A percentile compares a stretch with the other conserved stretches of the same genome.
Conservation (phyloP, 768 basidiomycete species). For the Gyrodon lividus region DNA sequence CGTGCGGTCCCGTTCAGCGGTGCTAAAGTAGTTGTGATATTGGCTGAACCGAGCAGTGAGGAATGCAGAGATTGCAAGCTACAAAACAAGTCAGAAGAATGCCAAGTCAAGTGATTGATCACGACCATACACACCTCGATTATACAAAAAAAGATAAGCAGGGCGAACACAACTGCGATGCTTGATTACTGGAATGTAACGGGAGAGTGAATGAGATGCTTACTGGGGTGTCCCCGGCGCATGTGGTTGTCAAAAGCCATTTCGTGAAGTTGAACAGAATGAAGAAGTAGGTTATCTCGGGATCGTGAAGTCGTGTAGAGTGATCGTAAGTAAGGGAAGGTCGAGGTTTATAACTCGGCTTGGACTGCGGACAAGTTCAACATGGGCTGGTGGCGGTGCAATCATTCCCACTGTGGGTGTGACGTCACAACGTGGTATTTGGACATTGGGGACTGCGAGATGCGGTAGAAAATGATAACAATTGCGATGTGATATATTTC, state of each 20-base stretch:
- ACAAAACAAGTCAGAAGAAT: not conserved
- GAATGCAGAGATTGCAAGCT: slow-evolving; percentile 76
- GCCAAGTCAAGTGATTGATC: not conserved
- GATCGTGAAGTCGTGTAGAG: slow-evolving; percentile 30
- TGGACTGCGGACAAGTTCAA: slow-evolving; percentile 21
- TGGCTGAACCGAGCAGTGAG: slow-evolving; percentile 60
- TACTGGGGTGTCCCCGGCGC: slow-evolving; percentile 57
- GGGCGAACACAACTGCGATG: slow-evolving; percentile 53
- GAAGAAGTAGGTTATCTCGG: slow-evolving; percentile 13
- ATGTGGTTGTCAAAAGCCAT: slow-evolving; percentile 43
- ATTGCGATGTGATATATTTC: not conserved
- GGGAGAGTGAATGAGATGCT: slow-evolving; percentile 15
- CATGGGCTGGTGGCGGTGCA: slow-evolving; percentile 23
- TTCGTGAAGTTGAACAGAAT: slow-evolving; percentile 10
- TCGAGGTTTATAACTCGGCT: slow-evolving; percentile 1
- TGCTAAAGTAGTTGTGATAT: slow-evolving; percentile 49
- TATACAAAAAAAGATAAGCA: slow-evolving; percentile 53
- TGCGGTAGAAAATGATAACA: not conserved
- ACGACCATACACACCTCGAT: slow-evolving; percentile 58
- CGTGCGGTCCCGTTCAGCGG: slow-evolving; percentile 57
- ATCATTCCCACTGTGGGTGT: slow-evolving; percentile 7
- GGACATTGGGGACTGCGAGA: not conserved
- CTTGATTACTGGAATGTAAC: slow-evolving; percentile 2
- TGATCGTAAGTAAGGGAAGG: slow-evolving; percentile 15
- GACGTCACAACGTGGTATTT: slow-evolving; percentile 16